These are phyloP conservation scores for Penicillium malachiteum DNA, from an alignment of 495 filamentous ascomycete genomes.

Conservation along the genomic window DNA sequence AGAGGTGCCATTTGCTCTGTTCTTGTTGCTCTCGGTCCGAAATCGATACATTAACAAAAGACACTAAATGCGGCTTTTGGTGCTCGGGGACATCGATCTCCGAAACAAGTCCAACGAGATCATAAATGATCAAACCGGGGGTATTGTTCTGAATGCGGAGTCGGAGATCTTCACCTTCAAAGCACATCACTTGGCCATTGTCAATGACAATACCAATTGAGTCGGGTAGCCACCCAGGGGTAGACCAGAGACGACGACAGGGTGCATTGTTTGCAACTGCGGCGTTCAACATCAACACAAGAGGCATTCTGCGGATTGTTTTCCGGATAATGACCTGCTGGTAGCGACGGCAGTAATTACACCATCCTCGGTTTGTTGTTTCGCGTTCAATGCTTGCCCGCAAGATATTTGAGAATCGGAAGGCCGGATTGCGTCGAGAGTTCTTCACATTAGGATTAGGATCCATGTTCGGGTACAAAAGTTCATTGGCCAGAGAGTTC, in stretches of 20 bases:
- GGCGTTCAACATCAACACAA: slow-evolving; percentile 80
- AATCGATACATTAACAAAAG: slow-evolving; percentile 82
- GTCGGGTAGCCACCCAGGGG: slow-evolving; percentile 85
- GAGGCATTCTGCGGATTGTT: slow-evolving; percentile 74
- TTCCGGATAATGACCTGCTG: slow-evolving; percentile 77
- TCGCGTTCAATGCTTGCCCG: slow-evolving; percentile 86
- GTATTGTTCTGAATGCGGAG: slow-evolving; percentile 59
- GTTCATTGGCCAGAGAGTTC: slow-evolving; percentile 72
- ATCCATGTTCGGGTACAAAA: slow-evolving; percentile 69
- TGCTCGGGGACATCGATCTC: slow-evolving; percentile 82
- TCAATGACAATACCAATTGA: slow-evolving; percentile 88
- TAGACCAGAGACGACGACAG: slow-evolving; percentile 77
- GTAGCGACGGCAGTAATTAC: slow-evolving; percentile 81
- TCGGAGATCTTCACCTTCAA: slow-evolving; percentile 77
- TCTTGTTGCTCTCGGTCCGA: slow-evolving; percentile 55
- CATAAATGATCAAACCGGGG: slow-evolving; percentile 73
- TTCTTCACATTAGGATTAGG: slow-evolving; percentile 28
- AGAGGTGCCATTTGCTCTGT: slow-evolving; percentile 80
- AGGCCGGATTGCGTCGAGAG: slow-evolving; percentile 51
- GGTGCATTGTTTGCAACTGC: slow-evolving; percentile 63
- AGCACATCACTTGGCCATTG: slow-evolving; percentile 80
- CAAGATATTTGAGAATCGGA: slow-evolving; percentile 77
- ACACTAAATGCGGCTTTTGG: slow-evolving; percentile 87
- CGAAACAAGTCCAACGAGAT: slow-evolving; percentile 84
- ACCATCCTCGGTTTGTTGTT: slow-evolving; percentile 82